Evolutionary conservation across 495 filamentous ascomycete species (phyloP).

Genomic region (Penicillium longicatenatum): DNA sequence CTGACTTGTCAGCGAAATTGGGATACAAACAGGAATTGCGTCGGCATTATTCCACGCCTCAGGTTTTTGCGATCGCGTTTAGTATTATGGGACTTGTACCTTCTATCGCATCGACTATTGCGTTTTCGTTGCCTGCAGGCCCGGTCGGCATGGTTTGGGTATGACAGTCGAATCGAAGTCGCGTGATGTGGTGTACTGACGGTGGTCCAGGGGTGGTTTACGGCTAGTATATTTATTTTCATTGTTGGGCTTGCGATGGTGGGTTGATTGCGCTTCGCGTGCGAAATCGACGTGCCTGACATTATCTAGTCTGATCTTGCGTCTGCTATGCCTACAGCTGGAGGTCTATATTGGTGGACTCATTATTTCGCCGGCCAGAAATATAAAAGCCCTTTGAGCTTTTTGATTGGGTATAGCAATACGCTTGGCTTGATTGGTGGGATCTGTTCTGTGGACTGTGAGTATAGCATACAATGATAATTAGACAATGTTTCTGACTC

Average conservation of each 20-base stretch:
- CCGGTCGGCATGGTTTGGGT: constrained; percentile 72
- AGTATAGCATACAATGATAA: neutral
- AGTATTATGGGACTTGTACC: constrained; percentile 72
- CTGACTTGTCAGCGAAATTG: constrained; percentile 35
- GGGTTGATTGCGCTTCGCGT: constrained; percentile 3
- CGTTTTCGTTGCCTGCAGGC: constrained; percentile 67
- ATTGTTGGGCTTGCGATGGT: constrained; percentile 67
- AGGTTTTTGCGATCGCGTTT: constrained; percentile 72
- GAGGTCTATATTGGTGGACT: constrained; percentile 73
- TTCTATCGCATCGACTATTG: constrained; percentile 64
- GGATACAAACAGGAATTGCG: constrained; percentile 73
- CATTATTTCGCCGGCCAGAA: constrained; percentile 63
- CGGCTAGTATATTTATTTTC: constrained; percentile 65
- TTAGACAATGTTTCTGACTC: too few species aligned
- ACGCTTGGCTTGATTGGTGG: constrained; percentile 68
- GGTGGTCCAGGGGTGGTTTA: constrained; percentile 55
- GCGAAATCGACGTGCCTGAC: neutral
- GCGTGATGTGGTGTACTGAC: neutral
- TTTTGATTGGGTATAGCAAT: constrained; percentile 71
- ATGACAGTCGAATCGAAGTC: neutral
- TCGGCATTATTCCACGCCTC: constrained; percentile 63
- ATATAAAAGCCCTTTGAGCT: constrained; percentile 62
- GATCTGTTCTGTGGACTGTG: constrained; percentile 61
- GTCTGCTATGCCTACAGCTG: constrained; percentile 68
- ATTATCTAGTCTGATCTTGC: constrained; percentile 59